These are phyloP conservation scores for Codiaeum variegatum DNA, from an alignment of 441 rosid species.

Conservation along the genomic window DNA sequence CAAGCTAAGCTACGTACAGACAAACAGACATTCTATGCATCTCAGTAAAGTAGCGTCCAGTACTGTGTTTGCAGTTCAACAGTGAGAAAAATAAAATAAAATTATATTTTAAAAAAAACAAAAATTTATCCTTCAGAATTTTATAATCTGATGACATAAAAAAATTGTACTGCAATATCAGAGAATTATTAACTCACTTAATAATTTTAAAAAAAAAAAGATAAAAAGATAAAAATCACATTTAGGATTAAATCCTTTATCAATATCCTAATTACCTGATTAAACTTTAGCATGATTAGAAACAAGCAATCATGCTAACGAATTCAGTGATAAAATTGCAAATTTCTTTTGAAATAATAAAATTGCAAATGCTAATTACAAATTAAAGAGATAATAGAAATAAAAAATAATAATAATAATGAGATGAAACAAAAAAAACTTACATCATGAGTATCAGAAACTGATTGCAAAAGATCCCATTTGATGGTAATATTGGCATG, in stretches of 20 bases:
- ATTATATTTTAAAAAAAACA: no score
- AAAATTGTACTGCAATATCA: no score
- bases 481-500: conserved; percentile 58
- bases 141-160: not conserved
- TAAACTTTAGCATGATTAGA: no score
- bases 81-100: no score
- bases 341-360: no score
- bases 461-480: conserved; percentile 64
- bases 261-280: no score
- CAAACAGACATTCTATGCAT: not conserved
- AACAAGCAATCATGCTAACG: no score
- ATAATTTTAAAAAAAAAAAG: no score
- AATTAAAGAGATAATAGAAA: not conserved
- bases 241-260: no score
- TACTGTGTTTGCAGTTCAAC: not conserved
- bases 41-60: not conserved
- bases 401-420: not conserved
- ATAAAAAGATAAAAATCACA: no score
- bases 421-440: not conserved
- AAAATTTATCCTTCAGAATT: not conserved
- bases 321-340: conserved; percentile 27
- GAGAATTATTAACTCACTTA: no score
- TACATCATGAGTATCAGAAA: conserved; percentile 32
- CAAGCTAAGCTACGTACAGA: not conserved
- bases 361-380: not conserved